Evolutionary conservation across 768 basidiomycete genomes (phyloP).

Genomic region (Leccinum obscurum): DNA sequence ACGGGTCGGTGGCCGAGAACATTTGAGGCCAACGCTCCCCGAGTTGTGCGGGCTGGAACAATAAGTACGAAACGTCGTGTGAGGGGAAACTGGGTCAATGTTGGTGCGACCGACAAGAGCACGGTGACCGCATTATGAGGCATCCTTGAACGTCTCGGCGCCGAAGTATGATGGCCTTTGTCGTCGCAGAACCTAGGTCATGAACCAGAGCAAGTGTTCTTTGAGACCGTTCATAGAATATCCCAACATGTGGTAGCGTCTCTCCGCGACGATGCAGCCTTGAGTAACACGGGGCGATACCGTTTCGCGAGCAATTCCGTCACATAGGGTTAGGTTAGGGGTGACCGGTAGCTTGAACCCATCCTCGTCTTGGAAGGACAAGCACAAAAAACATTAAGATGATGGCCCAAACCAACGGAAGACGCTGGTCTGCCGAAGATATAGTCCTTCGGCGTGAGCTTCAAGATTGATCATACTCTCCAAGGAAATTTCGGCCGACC

Average conservation of each 20-base stretch:
- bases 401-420: conserved; percentile 36
- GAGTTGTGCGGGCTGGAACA: conserved; percentile 43
- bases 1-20: conserved; percentile 52
- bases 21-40: conserved; percentile 54
- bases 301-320: conserved; percentile 32
- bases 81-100: neutral
- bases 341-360: conserved; percentile 29
- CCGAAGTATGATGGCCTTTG: conserved; percentile 19
- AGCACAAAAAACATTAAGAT: conserved; percentile 45
- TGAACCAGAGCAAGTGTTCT: conserved; percentile 50
- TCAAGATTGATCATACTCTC: neutral
- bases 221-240: conserved; percentile 54
- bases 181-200: conserved; percentile 38
- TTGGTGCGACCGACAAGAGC: neutral
- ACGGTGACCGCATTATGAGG: conserved; percentile 28
- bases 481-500: too few species aligned
- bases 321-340: too few species aligned
- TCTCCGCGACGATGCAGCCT: conserved; percentile 44
- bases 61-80: conserved; percentile 39
- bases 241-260: conserved; percentile 45
- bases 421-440: conserved; percentile 42
- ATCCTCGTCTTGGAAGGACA: conserved; percentile 49
- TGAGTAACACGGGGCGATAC: conserved; percentile 35
- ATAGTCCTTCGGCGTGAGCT: conserved; percentile 33
- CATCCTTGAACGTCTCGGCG: conserved; percentile 31